These are phyloP conservation scores for Microbotryomycetes sp. DNA, from an alignment of 1,284 basidiomycete genomes.

Conservation along the genomic window DNA sequence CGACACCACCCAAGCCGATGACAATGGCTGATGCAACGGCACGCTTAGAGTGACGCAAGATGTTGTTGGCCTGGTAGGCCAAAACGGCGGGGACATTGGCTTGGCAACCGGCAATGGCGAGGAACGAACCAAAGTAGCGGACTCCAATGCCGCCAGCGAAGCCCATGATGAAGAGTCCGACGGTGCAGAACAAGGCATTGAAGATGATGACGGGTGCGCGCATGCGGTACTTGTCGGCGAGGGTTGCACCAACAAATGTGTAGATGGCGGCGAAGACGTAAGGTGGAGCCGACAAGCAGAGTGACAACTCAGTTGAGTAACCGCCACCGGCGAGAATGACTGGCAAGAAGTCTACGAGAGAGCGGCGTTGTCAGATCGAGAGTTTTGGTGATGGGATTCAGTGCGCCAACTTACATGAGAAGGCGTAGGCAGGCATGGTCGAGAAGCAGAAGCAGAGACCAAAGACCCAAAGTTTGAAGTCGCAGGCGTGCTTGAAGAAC, in stretches of 20 bases:
- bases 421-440: slow-evolving; percentile 27
- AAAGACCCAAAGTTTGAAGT: slow-evolving; percentile 47
- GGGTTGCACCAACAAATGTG: slow-evolving; percentile 40
- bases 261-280: slow-evolving; percentile 41
- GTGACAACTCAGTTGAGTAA: slow-evolving; percentile 39
- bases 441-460: slow-evolving; percentile 41
- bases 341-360: slow-evolving; percentile 43
- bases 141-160: slow-evolving; percentile 37
- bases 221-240: slow-evolving; percentile 42
- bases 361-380: too few species aligned
- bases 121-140: slow-evolving; percentile 45
- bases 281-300: slow-evolving; percentile 45
- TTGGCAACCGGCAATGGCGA: slow-evolving; percentile 42
- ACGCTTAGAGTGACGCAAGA: slow-evolving; percentile 44
- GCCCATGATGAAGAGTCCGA: slow-evolving; percentile 43
- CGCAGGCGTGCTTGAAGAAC: slow-evolving; percentile 40
- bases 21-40: slow-evolving; percentile 51
- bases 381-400: neutral
- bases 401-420: slow-evolving; percentile 25
- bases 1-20: slow-evolving; percentile 60
- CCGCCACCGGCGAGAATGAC: slow-evolving; percentile 45
- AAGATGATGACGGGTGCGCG: slow-evolving; percentile 43
- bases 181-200: slow-evolving; percentile 40
- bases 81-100: slow-evolving; percentile 38
- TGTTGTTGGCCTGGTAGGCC: slow-evolving; percentile 44